These are phyloP conservation scores for Pestalotiopsis sp. DNA, from an alignment of 2,329 filamentous ascomycete species.

Conservation along the genomic window DNA sequence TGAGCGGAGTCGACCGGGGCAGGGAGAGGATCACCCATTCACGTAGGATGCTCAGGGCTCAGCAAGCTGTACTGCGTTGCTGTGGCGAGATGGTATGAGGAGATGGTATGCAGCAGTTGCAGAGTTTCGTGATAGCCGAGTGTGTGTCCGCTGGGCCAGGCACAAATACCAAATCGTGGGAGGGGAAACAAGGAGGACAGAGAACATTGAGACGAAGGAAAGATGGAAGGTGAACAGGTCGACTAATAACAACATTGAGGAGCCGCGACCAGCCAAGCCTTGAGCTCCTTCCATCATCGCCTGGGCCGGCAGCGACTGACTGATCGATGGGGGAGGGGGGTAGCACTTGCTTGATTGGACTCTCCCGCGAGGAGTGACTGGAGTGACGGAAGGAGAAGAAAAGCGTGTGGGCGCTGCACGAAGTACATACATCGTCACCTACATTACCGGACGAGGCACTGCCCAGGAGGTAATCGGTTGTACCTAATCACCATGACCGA, in stretches of 20 bases:
- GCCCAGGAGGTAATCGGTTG: too few species aligned
- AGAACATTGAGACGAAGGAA: conserved; percentile 18
- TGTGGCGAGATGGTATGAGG: conserved; percentile 8
- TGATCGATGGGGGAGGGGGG: too few species aligned
- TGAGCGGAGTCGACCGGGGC: conserved; percentile 25
- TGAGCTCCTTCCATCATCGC: neutral
- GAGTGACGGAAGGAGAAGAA: too few species aligned
- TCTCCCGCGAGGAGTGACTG: too few species aligned
- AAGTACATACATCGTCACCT: too few species aligned
- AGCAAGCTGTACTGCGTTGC: conserved; percentile 15
- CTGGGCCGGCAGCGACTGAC: too few species aligned
- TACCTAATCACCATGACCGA: too few species aligned
- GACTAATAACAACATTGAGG: neutral
- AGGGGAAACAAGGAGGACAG: neutral
- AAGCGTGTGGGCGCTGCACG: too few species aligned
- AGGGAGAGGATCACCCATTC: conserved; percentile 32
- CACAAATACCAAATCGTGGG: neutral
- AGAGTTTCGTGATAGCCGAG: neutral
- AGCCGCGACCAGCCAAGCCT: neutral
- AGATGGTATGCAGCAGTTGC: neutral
- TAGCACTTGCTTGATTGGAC: too few species aligned
- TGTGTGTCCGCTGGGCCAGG: neutral
- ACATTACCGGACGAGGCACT: too few species aligned
- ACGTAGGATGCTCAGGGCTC: conserved; percentile 21
- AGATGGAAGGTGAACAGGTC: conserved; percentile 17